Evolutionary conservation across 1,284 basidiomycete genomes (phyloP).

Genomic region (Cryptococcus maquisensis): DNA sequence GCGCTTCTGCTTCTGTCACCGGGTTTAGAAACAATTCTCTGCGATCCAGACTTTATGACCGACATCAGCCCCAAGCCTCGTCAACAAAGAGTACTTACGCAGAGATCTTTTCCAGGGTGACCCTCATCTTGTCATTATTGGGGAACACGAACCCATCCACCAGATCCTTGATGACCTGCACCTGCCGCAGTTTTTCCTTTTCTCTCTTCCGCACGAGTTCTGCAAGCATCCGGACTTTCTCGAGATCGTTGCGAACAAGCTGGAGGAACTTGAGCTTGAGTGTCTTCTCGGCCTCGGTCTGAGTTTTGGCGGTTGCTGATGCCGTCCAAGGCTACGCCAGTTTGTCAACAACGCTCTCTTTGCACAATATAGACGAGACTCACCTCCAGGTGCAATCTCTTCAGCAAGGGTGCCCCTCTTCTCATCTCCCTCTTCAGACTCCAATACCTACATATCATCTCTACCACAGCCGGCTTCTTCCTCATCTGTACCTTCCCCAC

Average conservation of each 20-base stretch:
- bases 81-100: slow-evolving; percentile 53
- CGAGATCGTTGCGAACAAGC: slow-evolving; percentile 71
- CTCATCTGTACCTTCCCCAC: slow-evolving; percentile 66
- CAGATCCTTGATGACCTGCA: slow-evolving; percentile 64
- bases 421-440: slow-evolving; percentile 91
- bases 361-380: slow-evolving; percentile 7
- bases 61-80: slow-evolving; percentile 1
- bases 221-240: slow-evolving; percentile 66
- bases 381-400: slow-evolving; percentile 84
- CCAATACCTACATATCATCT: slow-evolving; percentile 86
- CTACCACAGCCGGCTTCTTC: slow-evolving; percentile 73
- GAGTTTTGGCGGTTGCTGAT: slow-evolving; percentile 59
- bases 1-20: slow-evolving; percentile 72
- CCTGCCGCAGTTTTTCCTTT: slow-evolving; percentile 71
- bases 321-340: slow-evolving; percentile 78
- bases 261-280: slow-evolving; percentile 79
- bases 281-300: slow-evolving; percentile 77
- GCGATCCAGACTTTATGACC: slow-evolving; percentile 62
- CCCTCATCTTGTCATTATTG: slow-evolving; percentile 60
- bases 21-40: slow-evolving; percentile 72
- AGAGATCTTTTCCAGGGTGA: slow-evolving; percentile 65
- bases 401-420: slow-evolving; percentile 87
- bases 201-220: slow-evolving; percentile 77
- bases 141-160: slow-evolving; percentile 65
- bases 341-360: neutral